Base-by-base conservation (phyloP, 495 filamentous ascomycete genomes). In the Talaromyces ruber region DNA sequence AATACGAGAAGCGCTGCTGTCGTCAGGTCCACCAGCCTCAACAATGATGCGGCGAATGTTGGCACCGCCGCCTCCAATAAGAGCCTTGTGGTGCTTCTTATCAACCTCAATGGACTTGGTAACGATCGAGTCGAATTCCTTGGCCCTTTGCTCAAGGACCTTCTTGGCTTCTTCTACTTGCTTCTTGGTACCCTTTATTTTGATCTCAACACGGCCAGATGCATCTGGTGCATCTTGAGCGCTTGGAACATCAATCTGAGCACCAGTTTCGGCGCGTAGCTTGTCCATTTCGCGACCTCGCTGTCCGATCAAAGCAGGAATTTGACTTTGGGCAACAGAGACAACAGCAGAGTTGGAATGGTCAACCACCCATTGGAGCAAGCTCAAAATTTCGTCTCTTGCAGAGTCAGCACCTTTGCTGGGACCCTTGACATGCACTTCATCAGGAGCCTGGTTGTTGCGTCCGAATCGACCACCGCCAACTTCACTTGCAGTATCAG, bases 111-210 rank as follows among this genome's bases (percentile, higher is more conserved):
- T 81, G 22, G 86, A 91, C 76, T 87, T 87, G 16, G 86, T 85
- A 59, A 97, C 82, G 14, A 85, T 97, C 61, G 93, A 84, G 68
- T 98, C 93, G 65, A 96, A 96, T 50, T 89, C 80, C 51, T 83
- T 86, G 58, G 85, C 86, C 69, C 92, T 92, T 74, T 93, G 87
- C 69, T 92, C 84, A 56, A 98, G 76, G 26, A 93, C 74, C 78
- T 89, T 90, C 85, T 95, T 93, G 4, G 94, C 93, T 30, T 90
- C 87, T 25, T 89, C 86, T 60, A 98, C 95, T 64, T 93, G 88
- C 64, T 88, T 78, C 77, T 96, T 93, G 21, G 89, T 93, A 53
- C 94, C 94, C 78, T 90, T 92, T 65, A 98, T 81, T 64, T 85
- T 86, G 70, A 99, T 94, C 66, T 96, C 86, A 18, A 93, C 88